Conservation (phyloP, 495 filamentous ascomycete species). For the Thermochaetoides thermophila region DNA sequence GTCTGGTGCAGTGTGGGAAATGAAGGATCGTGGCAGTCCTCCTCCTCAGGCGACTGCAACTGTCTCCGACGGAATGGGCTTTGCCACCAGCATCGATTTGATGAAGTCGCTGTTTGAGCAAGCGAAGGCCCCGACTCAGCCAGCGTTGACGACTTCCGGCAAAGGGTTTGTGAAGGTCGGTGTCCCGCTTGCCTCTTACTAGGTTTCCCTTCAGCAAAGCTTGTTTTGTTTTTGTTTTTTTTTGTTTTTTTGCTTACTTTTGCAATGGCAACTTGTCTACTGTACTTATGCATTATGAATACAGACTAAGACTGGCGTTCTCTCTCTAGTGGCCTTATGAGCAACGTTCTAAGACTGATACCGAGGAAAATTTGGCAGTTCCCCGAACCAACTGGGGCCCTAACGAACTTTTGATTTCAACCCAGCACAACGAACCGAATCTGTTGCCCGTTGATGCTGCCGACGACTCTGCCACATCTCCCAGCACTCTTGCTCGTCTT, state of each 20-base stretch:
- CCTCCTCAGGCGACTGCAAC: conserved; percentile 19
- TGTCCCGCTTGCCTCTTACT: conserved; percentile 52
- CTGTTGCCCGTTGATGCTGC: conserved; percentile 11
- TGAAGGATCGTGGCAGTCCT: conserved; percentile 21
- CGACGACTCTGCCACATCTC: conserved; percentile 3
- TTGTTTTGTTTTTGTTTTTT: no score
- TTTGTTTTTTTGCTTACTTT: conserved; percentile 18
- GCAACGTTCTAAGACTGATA: conserved; percentile 54
- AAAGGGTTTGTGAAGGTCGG: conserved; percentile 34
- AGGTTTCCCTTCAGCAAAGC: conserved; percentile 4
- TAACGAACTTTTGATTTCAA: conserved; percentile 55
- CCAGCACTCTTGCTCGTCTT: conserved; percentile 12
- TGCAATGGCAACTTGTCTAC: conserved; percentile 14
- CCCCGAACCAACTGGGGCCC: conserved; percentile 64
- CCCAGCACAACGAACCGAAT: conserved; percentile 17
- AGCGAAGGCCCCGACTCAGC: conserved; percentile 33
- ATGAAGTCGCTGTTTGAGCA: conserved; percentile 79
- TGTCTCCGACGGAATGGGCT: conserved; percentile 39
- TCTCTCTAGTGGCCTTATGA: conserved; percentile 69
- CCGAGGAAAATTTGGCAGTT: conserved; percentile 42
- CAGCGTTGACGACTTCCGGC: conserved; percentile 24
- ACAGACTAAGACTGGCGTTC: conserved; percentile 27
- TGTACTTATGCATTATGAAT: conserved; percentile 22
- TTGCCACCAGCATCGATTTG: conserved; percentile 70
- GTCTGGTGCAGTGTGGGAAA: conserved; percentile 22